Conservation (phyloP, 2,329 filamentous ascomycete genomes). For the Huntiella decipiens region DNA sequence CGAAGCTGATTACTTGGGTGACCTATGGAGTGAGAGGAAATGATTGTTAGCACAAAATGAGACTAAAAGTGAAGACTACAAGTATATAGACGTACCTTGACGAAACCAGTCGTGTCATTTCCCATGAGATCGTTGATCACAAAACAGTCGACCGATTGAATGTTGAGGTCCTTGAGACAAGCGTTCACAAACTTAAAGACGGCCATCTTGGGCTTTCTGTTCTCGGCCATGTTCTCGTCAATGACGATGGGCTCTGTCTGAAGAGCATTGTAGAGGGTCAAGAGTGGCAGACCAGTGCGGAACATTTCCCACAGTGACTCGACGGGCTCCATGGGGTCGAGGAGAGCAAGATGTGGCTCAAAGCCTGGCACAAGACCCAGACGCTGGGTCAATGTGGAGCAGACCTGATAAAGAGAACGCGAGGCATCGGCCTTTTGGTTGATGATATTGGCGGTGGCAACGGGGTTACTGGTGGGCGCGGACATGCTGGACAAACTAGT, state of each 20-base stretch:
- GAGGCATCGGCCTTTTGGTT: constrained; percentile 90
- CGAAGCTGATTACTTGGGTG: constrained; percentile 76
- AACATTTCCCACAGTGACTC: constrained; percentile 81
- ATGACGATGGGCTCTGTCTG: constrained; percentile 51
- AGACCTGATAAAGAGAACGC: constrained; percentile 87
- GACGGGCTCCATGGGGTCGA: constrained; percentile 58
- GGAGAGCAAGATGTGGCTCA: constrained; percentile 51
- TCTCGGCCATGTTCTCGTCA: constrained; percentile 43
- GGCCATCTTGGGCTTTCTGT: constrained; percentile 67
- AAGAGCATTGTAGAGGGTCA: constrained; percentile 76
- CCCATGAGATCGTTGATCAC: constrained; percentile 82
- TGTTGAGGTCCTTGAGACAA: constrained; percentile 63
- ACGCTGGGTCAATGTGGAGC: constrained; percentile 64
- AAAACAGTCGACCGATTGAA: constrained; percentile 69
- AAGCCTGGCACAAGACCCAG: constrained; percentile 72
- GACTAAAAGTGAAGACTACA: not conserved
- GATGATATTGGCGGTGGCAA: constrained; percentile 84
- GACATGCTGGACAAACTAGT: constrained; percentile 29
- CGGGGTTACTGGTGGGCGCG: constrained; percentile 36
- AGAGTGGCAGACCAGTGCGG: constrained; percentile 62
- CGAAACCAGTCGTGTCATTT: constrained; percentile 90
- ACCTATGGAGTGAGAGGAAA: constrained; percentile 27
- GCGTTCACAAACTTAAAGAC: constrained; percentile 86
- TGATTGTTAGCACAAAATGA: constrained; percentile 3
- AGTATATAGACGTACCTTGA: constrained; percentile 45